Conservation (phyloP, 495 filamentous ascomycete genomes). For the Hypoxylon crocopeplum region DNA sequence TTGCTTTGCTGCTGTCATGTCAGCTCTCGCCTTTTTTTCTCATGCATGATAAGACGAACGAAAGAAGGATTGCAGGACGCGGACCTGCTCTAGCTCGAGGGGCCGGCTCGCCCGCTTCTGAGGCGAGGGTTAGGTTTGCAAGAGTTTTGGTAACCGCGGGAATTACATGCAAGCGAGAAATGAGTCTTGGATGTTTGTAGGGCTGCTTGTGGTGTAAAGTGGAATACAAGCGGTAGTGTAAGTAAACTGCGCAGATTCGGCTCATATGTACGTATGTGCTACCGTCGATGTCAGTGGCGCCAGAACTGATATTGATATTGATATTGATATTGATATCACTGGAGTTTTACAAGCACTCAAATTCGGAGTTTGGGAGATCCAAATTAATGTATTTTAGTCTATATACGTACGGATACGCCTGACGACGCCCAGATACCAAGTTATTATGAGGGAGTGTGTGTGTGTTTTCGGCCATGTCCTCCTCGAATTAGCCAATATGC, state of each 20-base stretch:
- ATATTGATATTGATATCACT: background rate
- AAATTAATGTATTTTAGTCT: slow-evolving; percentile 20
- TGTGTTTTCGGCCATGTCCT: slow-evolving; percentile 22
- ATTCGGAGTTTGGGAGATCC: slow-evolving; percentile 1
- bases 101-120: slow-evolving; percentile 11
- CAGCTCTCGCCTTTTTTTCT: background rate
- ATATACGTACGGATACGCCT: slow-evolving; percentile 14
- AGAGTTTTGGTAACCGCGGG: background rate
- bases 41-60: slow-evolving; percentile 13
- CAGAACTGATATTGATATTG: background rate
- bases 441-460: slow-evolving; percentile 25
- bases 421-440: slow-evolving; percentile 19
- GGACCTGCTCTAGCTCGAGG: slow-evolving; percentile 25
- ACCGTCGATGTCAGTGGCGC: background rate
- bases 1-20: too few species aligned
- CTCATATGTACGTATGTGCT: too few species aligned
- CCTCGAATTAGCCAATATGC: slow-evolving; percentile 34
- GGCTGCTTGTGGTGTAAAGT: slow-evolving; percentile 9
- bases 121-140: slow-evolving; percentile 27
- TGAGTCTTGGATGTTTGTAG: slow-evolving; percentile 3
- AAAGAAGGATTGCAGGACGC: slow-evolving; percentile 5
- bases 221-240: background rate
- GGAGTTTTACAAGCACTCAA: background rate
- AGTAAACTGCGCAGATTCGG: background rate
- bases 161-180: slow-evolving; percentile 5